A percentile compares a stretch with the other conserved stretches of the same genome.
Conservation (phyloP, 306 rosid species). For the Carpinus fangiana region DNA sequence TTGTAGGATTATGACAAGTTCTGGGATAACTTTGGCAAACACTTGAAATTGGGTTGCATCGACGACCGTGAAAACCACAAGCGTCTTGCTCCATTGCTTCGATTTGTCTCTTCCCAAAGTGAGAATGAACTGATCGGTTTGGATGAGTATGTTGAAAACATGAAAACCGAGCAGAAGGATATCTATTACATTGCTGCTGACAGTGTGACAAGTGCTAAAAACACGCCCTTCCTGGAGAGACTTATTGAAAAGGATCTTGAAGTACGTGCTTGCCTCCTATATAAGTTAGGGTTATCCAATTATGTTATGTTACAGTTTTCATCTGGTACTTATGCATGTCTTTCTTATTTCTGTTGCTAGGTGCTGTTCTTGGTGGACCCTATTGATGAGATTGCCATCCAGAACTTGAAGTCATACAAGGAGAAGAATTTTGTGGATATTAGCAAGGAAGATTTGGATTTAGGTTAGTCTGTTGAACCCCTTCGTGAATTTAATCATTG, state of each 20-base stretch:
- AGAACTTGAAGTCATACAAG: slow-evolving; percentile 86
- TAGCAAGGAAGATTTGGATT: slow-evolving; percentile 95
- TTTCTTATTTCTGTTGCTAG: slow-evolving; percentile 42
- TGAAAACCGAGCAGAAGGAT: slow-evolving; percentile 96
- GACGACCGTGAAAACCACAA: slow-evolving; percentile 98
- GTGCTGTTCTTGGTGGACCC: slow-evolving; percentile 93
- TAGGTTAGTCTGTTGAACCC: slow-evolving; percentile 50
- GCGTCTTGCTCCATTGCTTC: slow-evolving; percentile 91
- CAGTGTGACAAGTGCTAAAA: slow-evolving; percentile 90
- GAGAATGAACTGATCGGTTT: slow-evolving; percentile 78
- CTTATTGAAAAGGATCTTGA: slow-evolving; percentile 78
- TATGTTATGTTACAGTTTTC: background rate
- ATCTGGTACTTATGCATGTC: slow-evolving; percentile 8
- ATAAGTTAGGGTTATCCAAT: background rate
- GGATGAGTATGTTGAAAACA: slow-evolving; percentile 95
- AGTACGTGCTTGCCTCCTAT: slow-evolving; percentile 40
- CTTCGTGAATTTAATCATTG: background rate
- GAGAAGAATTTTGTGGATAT: slow-evolving; percentile 91
- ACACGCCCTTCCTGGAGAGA: slow-evolving; percentile 93
- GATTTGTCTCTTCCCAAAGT: slow-evolving; percentile 92
- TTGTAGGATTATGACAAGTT: slow-evolving; percentile 91
- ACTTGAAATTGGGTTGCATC: slow-evolving; percentile 92
- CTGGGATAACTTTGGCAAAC: slow-evolving; percentile 94
- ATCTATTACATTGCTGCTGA: slow-evolving; percentile 88
- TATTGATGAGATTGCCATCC: slow-evolving; percentile 92